These are phyloP conservation scores for Aotearoamyces nothofagi DNA, from an alignment of 2,329 filamentous ascomycete genomes.

Conservation along the genomic window DNA sequence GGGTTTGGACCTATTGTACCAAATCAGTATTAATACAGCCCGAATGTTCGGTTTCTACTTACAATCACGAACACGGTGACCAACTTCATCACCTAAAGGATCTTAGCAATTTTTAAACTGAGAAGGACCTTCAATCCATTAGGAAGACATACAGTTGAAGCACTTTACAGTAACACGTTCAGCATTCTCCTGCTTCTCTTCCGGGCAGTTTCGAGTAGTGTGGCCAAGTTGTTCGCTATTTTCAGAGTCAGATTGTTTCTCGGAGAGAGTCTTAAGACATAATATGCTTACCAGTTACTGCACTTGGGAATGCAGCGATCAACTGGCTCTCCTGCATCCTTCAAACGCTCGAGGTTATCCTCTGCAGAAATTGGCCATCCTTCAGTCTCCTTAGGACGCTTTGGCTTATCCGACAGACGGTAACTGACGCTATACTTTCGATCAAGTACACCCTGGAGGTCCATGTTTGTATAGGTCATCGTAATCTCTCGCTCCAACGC, in stretches of 20 bases:
- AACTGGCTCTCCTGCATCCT: constrained; percentile 48
- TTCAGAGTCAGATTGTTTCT: too few relatives aligned
- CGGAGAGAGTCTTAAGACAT: too few relatives aligned
- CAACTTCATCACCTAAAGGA: constrained; percentile 36
- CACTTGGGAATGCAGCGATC: constrained; percentile 44
- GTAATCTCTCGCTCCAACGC: constrained; percentile 41
- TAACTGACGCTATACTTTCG: constrained; percentile 50
- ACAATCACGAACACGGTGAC: constrained; percentile 59
- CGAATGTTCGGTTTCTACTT: too few relatives aligned
- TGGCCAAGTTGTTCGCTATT: constrained; percentile 41
- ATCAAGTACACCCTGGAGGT: constrained; percentile 51
- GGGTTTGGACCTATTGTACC: constrained; percentile 31
- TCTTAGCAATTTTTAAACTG: too few relatives aligned
- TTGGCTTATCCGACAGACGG: constrained; percentile 41
- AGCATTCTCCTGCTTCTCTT: constrained; percentile 35
- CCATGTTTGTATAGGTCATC: constrained; percentile 51
- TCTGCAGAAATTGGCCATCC: constrained; percentile 41
- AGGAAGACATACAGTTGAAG: constrained; percentile 41
- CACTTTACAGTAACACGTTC: constrained; percentile 37
- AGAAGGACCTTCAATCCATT: too few relatives aligned
- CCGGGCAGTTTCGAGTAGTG: constrained; percentile 38
- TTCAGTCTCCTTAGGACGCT: constrained; percentile 40
- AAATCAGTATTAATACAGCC: too few relatives aligned
- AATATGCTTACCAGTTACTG: constrained; percentile 45
- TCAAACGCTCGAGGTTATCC: constrained; percentile 49